Base-by-base conservation (phyloP, 2,329 filamentous ascomycete genomes). In the Colletotrichum sp. region DNA sequence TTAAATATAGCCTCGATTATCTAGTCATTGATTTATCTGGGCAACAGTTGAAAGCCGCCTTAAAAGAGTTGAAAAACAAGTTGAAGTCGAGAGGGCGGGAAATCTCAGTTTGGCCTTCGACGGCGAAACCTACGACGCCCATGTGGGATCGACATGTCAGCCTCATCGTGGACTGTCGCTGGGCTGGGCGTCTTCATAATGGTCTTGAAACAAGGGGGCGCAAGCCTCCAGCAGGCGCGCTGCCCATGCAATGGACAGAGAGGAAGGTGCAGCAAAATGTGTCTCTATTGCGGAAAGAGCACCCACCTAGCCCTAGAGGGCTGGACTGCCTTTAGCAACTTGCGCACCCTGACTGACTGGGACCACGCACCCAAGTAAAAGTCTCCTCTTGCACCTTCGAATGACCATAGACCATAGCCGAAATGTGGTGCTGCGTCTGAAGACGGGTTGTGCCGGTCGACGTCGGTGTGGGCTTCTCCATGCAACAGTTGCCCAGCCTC, bases 131-230 rank as follows among this genome's bases (percentile, higher is more conserved):
- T 51, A 24, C 43, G 43, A 51, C n/a, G 43, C 43, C 43, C n/a
- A 13, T 51, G 43, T 24, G 43, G n/a, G 43, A 51, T 51, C 43
- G 21, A 24, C 1, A 21, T 24, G 43, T 21, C 1, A 51, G n/a
- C 43, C 43, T 21, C 43, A 51, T 51, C 0, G n/a, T 21, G 13
- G n/a, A 5, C n/a, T 1, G 1, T 51, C 43, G n/a, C 43, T 51
- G 0, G 0, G 11, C 1, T 51, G 43, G n/a, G n/a, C 43, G 0
- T 8, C 0, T 51, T 51, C 43, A 51, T 13, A 12, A 51, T 51
- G 43, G 12, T n/a, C 11, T 51, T 8, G 6, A 51, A 21, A 51
- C 1, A 0, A 21, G 21, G 43, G 21, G n/a, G 18, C 43, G n/a
- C 21, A 51, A 51, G 43, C n/a, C 21, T n/a, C 43, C 2, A 51